Conservation (phyloP, 306 rosid species). For the Sicyos edulis region DNA sequence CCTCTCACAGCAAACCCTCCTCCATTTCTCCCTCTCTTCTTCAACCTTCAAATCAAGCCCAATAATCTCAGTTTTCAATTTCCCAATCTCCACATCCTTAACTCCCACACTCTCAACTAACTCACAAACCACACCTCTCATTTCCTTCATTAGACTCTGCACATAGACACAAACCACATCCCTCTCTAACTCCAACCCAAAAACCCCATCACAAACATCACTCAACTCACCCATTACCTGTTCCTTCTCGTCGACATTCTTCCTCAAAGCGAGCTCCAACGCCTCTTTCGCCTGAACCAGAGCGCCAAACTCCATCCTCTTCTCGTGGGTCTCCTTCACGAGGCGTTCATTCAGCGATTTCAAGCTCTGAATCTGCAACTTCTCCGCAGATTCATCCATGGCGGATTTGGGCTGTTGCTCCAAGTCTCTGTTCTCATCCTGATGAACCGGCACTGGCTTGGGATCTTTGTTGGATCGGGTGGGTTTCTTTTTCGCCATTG, state of each 20-base stretch:
- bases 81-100: conserved; percentile 32
- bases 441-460: conserved; percentile 19
- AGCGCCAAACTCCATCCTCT: conserved; percentile 42
- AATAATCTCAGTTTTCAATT: conserved; percentile 25
- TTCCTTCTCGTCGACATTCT: conserved; percentile 26
- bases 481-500: conserved; percentile 62
- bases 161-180: conserved; percentile 31
- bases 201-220: conserved; percentile 16
- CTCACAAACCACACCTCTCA: conserved; percentile 23
- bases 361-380: conserved; percentile 54
- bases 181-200: conserved; percentile 37
- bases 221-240: conserved; percentile 27
- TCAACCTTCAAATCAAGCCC: conserved; percentile 27
- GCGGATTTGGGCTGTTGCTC: conserved; percentile 12
- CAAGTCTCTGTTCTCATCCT: background rate
- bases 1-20: conserved; percentile 34
- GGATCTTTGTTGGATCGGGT: conserved; percentile 27
- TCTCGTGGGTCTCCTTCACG: conserved; percentile 46
- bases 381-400: conserved; percentile 35
- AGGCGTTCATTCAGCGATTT: conserved; percentile 58
- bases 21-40: conserved; percentile 29
- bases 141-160: conserved; percentile 32
- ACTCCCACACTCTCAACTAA: conserved; percentile 30
- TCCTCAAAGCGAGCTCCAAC: conserved; percentile 30
- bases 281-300: conserved; percentile 28